phyloP scores from a whole-genome alignment of 148 eudicot species.

The Camellia sinensis region DNA sequence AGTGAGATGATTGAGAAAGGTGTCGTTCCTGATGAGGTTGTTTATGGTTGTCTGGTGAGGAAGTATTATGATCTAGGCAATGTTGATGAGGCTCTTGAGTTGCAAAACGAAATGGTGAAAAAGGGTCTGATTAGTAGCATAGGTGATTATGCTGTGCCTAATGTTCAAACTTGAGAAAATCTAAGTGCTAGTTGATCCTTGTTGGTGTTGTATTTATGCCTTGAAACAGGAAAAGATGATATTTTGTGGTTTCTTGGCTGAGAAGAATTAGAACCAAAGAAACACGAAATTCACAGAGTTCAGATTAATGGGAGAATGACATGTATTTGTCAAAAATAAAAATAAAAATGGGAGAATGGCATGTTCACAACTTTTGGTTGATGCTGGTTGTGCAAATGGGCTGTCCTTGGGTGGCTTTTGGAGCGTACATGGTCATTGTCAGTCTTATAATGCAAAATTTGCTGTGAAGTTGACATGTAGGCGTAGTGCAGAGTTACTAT shows the following conservation, averaged over 20 bases:
- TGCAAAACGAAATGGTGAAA: slow-evolving; percentile 69
- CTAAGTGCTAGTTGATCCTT: background rate
- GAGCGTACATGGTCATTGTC: background rate
- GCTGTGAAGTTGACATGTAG: background rate
- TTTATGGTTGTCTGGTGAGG: slow-evolving; percentile 57
- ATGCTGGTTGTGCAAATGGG: slow-evolving; percentile 9
- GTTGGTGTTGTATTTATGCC: background rate
- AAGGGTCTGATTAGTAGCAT: slow-evolving; percentile 38
- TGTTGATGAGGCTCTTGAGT: slow-evolving; percentile 59
- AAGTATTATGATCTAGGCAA: slow-evolving; percentile 61
- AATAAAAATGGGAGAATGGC: background rate
- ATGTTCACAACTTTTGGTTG: background rate
- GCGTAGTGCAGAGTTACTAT: background rate
- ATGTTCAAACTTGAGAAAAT: slow-evolving; percentile 26
- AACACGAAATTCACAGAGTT: background rate
- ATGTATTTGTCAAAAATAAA: too few species aligned
- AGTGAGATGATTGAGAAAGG: slow-evolving; percentile 77
- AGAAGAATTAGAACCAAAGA: background rate
- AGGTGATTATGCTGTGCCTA: slow-evolving; percentile 25
- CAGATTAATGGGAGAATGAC: slow-evolving; percentile 1
- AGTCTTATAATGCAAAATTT: background rate
- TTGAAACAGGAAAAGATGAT: background rate
- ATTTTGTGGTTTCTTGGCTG: background rate
- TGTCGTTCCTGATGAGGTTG: slow-evolving; percentile 70
- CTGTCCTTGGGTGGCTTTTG: background rate